Percentiles rank a stretch among this genome's conserved stretches.
Conservation (phyloP, 306 rosid species). For the peach (Prunus persica) region DNA sequence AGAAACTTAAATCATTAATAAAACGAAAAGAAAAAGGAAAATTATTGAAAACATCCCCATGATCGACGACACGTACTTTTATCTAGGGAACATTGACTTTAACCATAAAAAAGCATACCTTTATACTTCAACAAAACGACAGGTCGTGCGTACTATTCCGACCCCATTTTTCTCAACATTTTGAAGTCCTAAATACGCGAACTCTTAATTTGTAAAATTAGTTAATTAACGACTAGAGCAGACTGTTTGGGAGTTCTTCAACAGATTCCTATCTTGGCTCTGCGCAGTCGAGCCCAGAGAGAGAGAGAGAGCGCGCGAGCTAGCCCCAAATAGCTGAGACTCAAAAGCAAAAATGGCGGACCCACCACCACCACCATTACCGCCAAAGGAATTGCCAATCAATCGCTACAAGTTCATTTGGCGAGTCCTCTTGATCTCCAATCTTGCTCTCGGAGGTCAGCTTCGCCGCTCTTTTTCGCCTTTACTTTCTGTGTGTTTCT, state of each 20-base stretch:
- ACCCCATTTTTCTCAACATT: too few species aligned
- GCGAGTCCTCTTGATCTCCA: conserved; percentile 73
- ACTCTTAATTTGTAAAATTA: neutral
- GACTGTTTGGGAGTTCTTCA: neutral
- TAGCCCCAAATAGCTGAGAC: too few species aligned
- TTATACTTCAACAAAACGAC: too few species aligned
- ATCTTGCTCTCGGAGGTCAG: conserved; percentile 80
- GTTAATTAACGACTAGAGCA: neutral
- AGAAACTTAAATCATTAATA: too few species aligned
- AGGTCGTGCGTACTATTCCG: too few species aligned
- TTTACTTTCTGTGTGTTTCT: neutral
- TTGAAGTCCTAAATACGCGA: too few species aligned
- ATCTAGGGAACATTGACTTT: too few species aligned
- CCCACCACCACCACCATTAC: conserved; percentile 27
- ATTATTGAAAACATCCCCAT: too few species aligned
- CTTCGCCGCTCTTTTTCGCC: neutral
- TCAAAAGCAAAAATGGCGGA: conserved; percentile 25
- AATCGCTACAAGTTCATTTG: conserved; percentile 64
- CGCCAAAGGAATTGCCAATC: conserved; percentile 36
- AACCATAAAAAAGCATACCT: too few species aligned
- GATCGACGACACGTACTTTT: too few species aligned
- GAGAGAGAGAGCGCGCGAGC: too few species aligned
- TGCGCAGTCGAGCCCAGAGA: neutral
- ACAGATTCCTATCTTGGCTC: neutral
- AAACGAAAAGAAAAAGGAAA: too few species aligned